Conservation (phyloP, 495 filamentous ascomycete genomes). For the Polyplosphaeria fusca region DNA sequence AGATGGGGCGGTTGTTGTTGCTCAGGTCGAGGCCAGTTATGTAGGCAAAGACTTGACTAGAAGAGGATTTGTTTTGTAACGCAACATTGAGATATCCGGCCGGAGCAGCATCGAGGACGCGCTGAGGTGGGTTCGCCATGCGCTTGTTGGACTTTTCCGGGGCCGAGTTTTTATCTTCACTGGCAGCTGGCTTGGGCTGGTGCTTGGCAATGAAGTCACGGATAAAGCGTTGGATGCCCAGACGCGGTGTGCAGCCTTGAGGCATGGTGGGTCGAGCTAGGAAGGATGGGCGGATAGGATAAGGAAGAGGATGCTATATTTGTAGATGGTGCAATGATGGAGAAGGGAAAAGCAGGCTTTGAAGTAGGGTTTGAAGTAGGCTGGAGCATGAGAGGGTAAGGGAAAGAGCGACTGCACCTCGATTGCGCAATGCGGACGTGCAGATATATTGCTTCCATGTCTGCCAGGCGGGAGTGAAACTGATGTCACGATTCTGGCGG, state of each 20-base stretch:
- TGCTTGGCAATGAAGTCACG: constrained; percentile 10
- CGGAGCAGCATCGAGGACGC: constrained; percentile 6
- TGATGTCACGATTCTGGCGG: constrained; percentile 17
- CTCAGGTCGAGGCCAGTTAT: constrained; percentile 65
- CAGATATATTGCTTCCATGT: not conserved
- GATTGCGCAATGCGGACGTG: too few relatives aligned
- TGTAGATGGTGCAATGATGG: not conserved
- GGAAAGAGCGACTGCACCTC: not conserved
- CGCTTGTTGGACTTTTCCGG: not conserved
- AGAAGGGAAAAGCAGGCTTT: not conserved
- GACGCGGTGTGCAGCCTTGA: not conserved
- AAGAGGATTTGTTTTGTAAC: constrained; percentile 62
- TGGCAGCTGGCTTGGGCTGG: constrained; percentile 7
- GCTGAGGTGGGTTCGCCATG: constrained; percentile 16
- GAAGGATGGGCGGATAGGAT: not conserved
- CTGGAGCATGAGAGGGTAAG: not conserved
- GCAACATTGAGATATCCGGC: constrained; percentile 52
- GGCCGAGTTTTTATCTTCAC: not conserved
- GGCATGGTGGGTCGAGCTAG: not conserved
- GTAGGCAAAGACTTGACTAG: constrained; percentile 62
- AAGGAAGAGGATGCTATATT: too few relatives aligned
- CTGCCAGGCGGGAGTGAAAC: not conserved
- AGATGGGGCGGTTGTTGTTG: constrained; percentile 55
- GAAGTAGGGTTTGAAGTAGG: not conserved
- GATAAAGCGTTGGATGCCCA: constrained; percentile 9